These are phyloP conservation scores for Curvularia verruculosa DNA, from an alignment of 2,329 filamentous ascomycete species.

Conservation along the genomic window DNA sequence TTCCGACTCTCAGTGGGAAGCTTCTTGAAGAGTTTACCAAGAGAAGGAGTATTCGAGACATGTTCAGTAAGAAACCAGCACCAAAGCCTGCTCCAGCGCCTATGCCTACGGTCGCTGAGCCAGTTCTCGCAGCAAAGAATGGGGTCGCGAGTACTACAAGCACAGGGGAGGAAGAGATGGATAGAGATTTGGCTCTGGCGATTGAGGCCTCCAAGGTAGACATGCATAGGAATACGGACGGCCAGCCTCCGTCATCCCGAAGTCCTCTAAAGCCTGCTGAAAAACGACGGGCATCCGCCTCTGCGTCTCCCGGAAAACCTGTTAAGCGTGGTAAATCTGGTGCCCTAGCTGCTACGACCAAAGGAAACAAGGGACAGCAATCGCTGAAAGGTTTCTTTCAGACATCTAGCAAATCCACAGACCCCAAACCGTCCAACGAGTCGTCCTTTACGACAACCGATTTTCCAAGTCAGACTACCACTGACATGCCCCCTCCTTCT, in stretches of 20 bases:
- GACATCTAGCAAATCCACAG: constrained; percentile 43
- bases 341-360: constrained; percentile 22
- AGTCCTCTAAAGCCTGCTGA: constrained; percentile 36
- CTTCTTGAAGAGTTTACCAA: constrained; percentile 87
- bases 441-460: constrained; percentile 7
- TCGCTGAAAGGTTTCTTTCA: constrained; percentile 79
- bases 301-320: constrained; percentile 27
- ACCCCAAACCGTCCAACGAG: constrained; percentile 8
- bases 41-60: constrained; percentile 85
- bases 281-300: constrained; percentile 37
- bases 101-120: constrained; percentile 1
- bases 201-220: constrained; percentile 11
- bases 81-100: constrained; percentile 13
- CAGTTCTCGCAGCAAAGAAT: constrained; percentile 4
- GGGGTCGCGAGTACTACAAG: neutral
- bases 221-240: constrained; percentile 9
- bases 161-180: constrained; percentile 7
- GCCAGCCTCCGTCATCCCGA: constrained; percentile 3
- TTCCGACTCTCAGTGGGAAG: constrained; percentile 77
- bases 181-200: constrained; percentile 19
- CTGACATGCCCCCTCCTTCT: constrained; percentile 8
- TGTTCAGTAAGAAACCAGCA: constrained; percentile 68
- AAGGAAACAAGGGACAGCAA: constrained; percentile 57
- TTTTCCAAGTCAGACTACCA: constrained; percentile 5
- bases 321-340: constrained; percentile 60